A percentile compares a stretch with the other conserved stretches of the same genome.
phyloP scores from a whole-genome alignment of 495 filamentous ascomycete species.

The Filosporella fistucella region DNA sequence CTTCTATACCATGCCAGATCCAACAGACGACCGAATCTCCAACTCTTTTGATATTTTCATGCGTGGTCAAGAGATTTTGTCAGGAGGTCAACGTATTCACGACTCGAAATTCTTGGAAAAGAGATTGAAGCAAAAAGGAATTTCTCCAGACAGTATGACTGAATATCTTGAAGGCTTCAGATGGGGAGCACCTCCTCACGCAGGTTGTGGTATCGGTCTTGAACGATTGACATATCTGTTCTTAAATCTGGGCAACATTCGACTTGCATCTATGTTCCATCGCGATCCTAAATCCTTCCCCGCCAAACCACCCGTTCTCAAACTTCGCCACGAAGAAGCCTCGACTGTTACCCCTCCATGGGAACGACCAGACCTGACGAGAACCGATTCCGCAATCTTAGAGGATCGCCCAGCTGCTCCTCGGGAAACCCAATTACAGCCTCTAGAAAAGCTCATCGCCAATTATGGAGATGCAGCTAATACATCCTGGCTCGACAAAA shows the following conservation, averaged over 20 bases:
- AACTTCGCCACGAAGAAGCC: conserved; percentile 76
- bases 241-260: conserved; percentile 81
- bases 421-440: conserved; percentile 56
- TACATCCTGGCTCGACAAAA: conserved; percentile 80
- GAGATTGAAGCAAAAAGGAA: conserved; percentile 69
- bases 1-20: conserved; percentile 93
- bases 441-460: conserved; percentile 74
- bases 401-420: conserved; percentile 22
- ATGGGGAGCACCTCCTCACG: conserved; percentile 85
- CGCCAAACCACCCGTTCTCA: conserved; percentile 43
- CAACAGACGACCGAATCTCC: conserved; percentile 63
- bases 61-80: conserved; percentile 88
- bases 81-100: conserved; percentile 89
- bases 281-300: conserved; percentile 81
- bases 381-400: background rate
- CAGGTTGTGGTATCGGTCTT: conserved; percentile 84
- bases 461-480: conserved; percentile 90
- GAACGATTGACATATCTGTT: conserved; percentile 84
- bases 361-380: conserved; percentile 36
- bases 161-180: conserved; percentile 88
- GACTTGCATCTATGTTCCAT: conserved; percentile 77
- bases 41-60: conserved; percentile 97
- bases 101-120: conserved; percentile 68
- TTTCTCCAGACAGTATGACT: conserved; percentile 71
- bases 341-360: conserved; percentile 61